A percentile compares a stretch with the other conserved stretches of the same genome.
These are phyloP conservation scores for Naganishia vaughanmartiniae DNA, from an alignment of 768 basidiomycete species.

Conservation along the genomic window DNA sequence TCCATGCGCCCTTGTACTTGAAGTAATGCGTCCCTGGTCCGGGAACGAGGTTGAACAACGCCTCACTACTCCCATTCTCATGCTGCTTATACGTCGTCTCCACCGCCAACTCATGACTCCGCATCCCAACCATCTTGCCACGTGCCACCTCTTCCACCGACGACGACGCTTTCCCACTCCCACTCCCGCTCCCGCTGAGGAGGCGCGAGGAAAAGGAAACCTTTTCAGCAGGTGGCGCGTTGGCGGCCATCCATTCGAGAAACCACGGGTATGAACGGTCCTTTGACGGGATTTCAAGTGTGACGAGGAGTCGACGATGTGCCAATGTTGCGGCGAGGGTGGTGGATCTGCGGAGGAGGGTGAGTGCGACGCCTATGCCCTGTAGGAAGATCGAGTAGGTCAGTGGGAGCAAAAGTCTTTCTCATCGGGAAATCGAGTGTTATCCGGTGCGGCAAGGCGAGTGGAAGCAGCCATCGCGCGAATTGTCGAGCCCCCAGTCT, in stretches of 20 bases:
- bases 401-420: too few relatives aligned
- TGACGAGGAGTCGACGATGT: constrained; percentile 84
- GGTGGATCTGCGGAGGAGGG: constrained; percentile 68
- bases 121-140: constrained; percentile 56
- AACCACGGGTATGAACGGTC: constrained; percentile 96
- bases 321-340: constrained; percentile 70
- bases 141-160: constrained; percentile 32
- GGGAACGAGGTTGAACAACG: constrained; percentile 87
- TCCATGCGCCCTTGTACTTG: constrained; percentile 85
- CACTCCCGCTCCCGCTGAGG: too few relatives aligned
- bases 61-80: constrained; percentile 85
- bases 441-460: too few relatives aligned
- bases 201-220: constrained; percentile 9
- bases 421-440: too few relatives aligned
- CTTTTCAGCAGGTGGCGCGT: constrained; percentile 54
- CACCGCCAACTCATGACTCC: constrained; percentile 89
- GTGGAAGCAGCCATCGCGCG: too few relatives aligned
- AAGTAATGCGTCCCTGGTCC: constrained; percentile 94
- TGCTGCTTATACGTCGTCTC: constrained; percentile 84
- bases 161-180: constrained; percentile 6
- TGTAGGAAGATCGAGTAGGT: constrained; percentile 45
- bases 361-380: constrained; percentile 87
- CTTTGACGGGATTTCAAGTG: constrained; percentile 92
- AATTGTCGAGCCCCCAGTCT: too few relatives aligned
- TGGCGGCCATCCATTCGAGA: constrained; percentile 87